phyloP scores from a whole-genome alignment of 176 grass and related monocot species.

The Panicum miliaceum region DNA sequence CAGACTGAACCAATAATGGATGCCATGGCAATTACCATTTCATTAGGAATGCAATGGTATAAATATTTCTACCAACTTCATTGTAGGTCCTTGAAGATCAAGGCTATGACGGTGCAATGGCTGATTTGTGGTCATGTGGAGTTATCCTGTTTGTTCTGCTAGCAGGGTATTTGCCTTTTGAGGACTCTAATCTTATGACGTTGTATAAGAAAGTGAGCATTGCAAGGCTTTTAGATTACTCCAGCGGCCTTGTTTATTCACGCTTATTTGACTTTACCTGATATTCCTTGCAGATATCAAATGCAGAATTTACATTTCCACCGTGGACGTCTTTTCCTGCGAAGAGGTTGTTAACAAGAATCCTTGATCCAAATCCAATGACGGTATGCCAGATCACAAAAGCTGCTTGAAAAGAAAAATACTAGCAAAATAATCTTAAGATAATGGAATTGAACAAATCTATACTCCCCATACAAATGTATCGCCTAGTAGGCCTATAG shows the following conservation, averaged over 20 bases:
- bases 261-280: constrained; percentile 22
- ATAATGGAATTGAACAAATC: constrained; percentile 22
- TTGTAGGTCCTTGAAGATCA: constrained; percentile 89
- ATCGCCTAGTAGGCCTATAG: not conserved
- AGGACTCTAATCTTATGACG: constrained; percentile 90
- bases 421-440: not conserved
- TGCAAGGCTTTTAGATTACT: constrained; percentile 17
- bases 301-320: constrained; percentile 81
- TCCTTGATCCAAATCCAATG: constrained; percentile 86
- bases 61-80: not conserved
- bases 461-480: not conserved
- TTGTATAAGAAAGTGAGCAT: constrained; percentile 94
- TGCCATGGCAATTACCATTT: not conserved
- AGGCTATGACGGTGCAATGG: constrained; percentile 98
- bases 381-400: constrained; percentile 56
- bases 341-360: constrained; percentile 93
- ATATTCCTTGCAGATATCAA: constrained; percentile 65
- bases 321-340: constrained; percentile 89
- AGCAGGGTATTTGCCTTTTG: constrained; percentile 99
- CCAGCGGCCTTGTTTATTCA: constrained; percentile 4
- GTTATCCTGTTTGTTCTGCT: constrained; percentile 97
- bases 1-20: not conserved
- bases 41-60: not conserved
- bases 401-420: constrained; percentile 27
- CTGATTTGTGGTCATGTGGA: constrained; percentile 99